phyloP scores from a whole-genome alignment of 1,139 yeast genomes.

The Hyphopichia burtonii region DNA sequence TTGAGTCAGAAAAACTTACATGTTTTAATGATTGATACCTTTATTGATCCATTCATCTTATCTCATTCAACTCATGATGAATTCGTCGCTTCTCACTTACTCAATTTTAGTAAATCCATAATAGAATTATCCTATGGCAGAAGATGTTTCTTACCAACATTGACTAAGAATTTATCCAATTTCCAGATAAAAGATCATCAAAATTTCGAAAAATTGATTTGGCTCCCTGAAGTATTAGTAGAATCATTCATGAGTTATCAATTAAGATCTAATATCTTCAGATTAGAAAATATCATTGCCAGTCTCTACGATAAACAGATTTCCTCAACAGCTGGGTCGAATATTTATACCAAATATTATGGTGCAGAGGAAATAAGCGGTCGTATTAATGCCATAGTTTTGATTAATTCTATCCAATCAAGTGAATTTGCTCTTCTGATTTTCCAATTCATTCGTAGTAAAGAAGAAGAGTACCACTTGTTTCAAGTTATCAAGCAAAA shows the following conservation, averaged over 20 bases:
- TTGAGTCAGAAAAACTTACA: constrained; percentile 69
- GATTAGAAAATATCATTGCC: constrained; percentile 59
- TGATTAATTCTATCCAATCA: constrained; percentile 35
- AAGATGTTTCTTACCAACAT: constrained; percentile 64
- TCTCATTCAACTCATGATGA: constrained; percentile 19
- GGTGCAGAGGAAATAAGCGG: constrained; percentile 62
- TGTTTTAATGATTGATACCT: constrained; percentile 46
- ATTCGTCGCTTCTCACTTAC: constrained; percentile 24
- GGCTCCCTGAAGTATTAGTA: constrained; percentile 58
- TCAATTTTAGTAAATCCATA: constrained; percentile 41
- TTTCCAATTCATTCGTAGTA: constrained; percentile 40
- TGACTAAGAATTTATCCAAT: constrained; percentile 44
- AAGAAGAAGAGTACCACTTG: constrained; percentile 41
- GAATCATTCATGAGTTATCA: constrained; percentile 50
- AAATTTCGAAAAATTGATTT: constrained; percentile 39
- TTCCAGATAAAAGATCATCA: constrained; percentile 33
- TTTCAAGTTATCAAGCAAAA: constrained; percentile 51
- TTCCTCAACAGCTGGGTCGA: constrained; percentile 18
- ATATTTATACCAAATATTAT: constrained; percentile 51
- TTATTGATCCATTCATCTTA: constrained; percentile 29
- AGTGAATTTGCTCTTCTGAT: constrained; percentile 36
- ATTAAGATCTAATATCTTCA: constrained; percentile 55
- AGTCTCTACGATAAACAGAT: constrained; percentile 42
- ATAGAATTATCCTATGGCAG: constrained; percentile 59
- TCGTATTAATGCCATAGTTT: constrained; percentile 48